phyloP scores from a whole-genome alignment of 768 basidiomycete genomes.

The Fomitopsis pulvina region DNA sequence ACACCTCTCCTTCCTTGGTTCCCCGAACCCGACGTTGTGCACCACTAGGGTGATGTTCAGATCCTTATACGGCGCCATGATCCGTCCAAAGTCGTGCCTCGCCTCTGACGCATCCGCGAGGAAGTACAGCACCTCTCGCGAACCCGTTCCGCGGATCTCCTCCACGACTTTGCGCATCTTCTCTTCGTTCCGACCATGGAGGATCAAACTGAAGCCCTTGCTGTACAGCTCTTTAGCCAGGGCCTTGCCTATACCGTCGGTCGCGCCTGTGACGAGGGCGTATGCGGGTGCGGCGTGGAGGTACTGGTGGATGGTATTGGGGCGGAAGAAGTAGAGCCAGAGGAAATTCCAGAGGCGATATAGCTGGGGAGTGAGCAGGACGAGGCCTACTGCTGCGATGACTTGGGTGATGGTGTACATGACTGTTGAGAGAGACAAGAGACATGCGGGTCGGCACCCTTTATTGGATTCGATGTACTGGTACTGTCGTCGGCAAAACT shows the following conservation, averaged over 20 bases:
- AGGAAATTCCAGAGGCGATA: constrained; percentile 13
- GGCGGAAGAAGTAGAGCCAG: constrained; percentile 20
- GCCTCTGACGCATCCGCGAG: constrained; percentile 17
- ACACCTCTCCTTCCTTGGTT: constrained; percentile 10
- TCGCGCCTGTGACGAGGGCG: constrained; percentile 22
- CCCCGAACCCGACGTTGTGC: constrained; percentile 20
- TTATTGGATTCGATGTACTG: too few species aligned
- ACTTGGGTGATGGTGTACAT: constrained; percentile 6
- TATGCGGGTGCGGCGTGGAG: constrained; percentile 18
- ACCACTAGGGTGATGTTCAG: constrained; percentile 22
- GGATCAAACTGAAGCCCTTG: constrained; percentile 23
- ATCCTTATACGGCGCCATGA: constrained; percentile 16
- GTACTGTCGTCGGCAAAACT: too few species aligned
- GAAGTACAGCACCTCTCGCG: constrained; percentile 18
- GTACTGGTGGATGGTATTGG: constrained; percentile 13
- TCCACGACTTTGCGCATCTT: constrained; percentile 19
- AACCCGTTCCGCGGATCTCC: constrained; percentile 9
- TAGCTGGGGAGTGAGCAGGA: constrained; percentile 11
- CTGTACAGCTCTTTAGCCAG: constrained; percentile 20
- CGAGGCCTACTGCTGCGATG: constrained; percentile 12
- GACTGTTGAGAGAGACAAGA: too few species aligned
- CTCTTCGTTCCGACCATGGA: constrained; percentile 22
- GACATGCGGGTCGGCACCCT: too few species aligned
- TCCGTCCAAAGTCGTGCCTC: constrained; percentile 14
- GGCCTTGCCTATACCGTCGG: constrained; percentile 24